Evolutionary conservation across 2,329 filamentous ascomycete genomes (phyloP).

Genomic region (Helotiales sp.): DNA sequence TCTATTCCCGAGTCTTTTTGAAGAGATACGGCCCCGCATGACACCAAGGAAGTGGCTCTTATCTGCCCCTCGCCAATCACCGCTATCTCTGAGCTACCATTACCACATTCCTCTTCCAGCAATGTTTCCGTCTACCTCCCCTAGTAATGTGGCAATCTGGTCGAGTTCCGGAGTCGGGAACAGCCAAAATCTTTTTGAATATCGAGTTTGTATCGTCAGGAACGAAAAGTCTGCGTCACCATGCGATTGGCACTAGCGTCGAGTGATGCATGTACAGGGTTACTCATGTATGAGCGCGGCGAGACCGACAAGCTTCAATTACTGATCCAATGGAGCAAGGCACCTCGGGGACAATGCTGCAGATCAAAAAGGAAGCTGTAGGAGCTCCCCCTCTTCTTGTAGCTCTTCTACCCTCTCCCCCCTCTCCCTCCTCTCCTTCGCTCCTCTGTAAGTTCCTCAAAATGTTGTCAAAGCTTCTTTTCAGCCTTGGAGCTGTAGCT

Average conservation of each 20-base stretch:
- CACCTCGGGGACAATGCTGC: neutral
- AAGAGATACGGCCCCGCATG: neutral
- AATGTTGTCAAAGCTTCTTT: slow-evolving; percentile 2
- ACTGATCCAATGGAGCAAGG: neutral
- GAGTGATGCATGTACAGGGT: neutral
- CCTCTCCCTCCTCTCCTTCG: neutral
- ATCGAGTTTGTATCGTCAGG: neutral
- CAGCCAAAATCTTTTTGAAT: too few relatives aligned
- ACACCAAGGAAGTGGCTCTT: neutral
- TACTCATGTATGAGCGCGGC: neutral
- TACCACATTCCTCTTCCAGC: neutral
- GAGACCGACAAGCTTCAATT: neutral
- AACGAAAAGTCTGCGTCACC: neutral
- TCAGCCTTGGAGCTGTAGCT: slow-evolving; percentile 1
- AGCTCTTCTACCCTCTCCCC: neutral
- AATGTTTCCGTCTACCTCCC: too few relatives aligned
- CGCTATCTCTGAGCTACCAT: neutral
- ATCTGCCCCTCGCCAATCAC: neutral
- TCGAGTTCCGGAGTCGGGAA: too few relatives aligned
- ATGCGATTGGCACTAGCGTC: neutral
- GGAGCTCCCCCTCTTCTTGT: neutral
- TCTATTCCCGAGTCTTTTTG: neutral
- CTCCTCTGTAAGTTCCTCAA: neutral
- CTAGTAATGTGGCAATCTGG: too few relatives aligned
- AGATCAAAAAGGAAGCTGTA: neutral